Evolutionary conservation across 305 asterid species (phyloP), one percentile per base, ranked within the genome.

Genomic region (Fraxinus ornus): DNA sequence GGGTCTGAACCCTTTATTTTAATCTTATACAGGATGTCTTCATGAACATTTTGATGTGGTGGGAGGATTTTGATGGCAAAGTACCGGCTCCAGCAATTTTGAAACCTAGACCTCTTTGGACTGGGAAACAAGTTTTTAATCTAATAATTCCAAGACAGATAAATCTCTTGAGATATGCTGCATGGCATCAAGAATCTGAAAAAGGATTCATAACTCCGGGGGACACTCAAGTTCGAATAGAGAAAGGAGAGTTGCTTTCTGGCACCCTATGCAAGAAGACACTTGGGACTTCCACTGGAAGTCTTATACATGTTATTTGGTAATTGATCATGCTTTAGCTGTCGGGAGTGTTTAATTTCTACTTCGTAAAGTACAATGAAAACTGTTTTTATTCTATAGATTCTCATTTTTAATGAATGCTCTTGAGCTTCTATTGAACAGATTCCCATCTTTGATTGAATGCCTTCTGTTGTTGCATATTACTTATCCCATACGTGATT

Each of bases 41-140:
- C 80, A 97, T 97, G 99, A 97, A 94, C 88, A 97, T 92, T 66
- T 91, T 97, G 81, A 97, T 97, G 99, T 97, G 99, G 98, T 97
- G 99, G 99, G 99, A 94, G 85, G 99, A 97, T 92, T 97, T 97
- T 84, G 99, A 97, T 83, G 99, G 98, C 84, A 97, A 94, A 90
- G 91, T 97, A 75, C 99, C 99, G 17, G 98, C 98, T 79, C 99
- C 99, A 73, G 94, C 95, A 39, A 92, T 97, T 83, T 87, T 97
- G 89, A 97, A 97, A 84, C 99, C 99, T 24, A 93, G 93, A 85
- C 98, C 99, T 80, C 94, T 96, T 44, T 96, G 99, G 99, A 96
- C 99, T 6, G 99, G 99, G 75, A 97, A 97, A 78, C 99, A 97
- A 90, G 98, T 97, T 12, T 97, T 97, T 79, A 96, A 94, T 85